Conservation (phyloP, 306 rosid genomes). For the Echinosophora koreensis region DNA sequence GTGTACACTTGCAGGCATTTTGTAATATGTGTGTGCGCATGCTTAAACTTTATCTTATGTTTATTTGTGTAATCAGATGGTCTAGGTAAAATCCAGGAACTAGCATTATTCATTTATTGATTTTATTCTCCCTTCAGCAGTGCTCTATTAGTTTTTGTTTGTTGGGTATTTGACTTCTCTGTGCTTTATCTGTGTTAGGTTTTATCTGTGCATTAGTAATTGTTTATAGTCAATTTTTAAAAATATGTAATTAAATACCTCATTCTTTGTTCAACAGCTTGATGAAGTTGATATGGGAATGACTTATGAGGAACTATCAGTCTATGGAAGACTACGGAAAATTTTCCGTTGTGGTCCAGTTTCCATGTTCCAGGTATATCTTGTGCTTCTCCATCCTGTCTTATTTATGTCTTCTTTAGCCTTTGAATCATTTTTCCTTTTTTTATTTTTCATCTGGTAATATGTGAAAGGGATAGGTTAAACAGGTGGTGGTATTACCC, state of each 20-base stretch:
- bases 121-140: not conserved
- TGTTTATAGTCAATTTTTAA: constrained; percentile 25
- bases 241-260: constrained; percentile 33
- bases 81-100: constrained; percentile 25
- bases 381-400: constrained; percentile 11
- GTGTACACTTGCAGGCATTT: not conserved
- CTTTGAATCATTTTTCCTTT: no score
- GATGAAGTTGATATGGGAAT: constrained; percentile 99
- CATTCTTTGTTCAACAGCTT: constrained; percentile 60
- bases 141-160: constrained; percentile 38
- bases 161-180: constrained; percentile 26
- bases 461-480: not conserved
- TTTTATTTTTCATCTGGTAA: no score
- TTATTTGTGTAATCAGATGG: constrained; percentile 23
- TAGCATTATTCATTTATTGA: constrained; percentile 33
- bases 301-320: constrained; percentile 95
- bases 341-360: constrained; percentile 92
- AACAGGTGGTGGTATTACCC: not conserved
- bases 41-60: not conserved
- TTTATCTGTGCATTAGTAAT: not conserved
- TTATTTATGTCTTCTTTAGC: no score
- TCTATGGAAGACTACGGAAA: constrained; percentile 89
- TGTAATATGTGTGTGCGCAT: not conserved
- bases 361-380: constrained; percentile 89
- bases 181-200: not conserved